Conservation (phyloP, 2,329 filamentous ascomycete genomes). For the Aspergillus phoenicis region DNA sequence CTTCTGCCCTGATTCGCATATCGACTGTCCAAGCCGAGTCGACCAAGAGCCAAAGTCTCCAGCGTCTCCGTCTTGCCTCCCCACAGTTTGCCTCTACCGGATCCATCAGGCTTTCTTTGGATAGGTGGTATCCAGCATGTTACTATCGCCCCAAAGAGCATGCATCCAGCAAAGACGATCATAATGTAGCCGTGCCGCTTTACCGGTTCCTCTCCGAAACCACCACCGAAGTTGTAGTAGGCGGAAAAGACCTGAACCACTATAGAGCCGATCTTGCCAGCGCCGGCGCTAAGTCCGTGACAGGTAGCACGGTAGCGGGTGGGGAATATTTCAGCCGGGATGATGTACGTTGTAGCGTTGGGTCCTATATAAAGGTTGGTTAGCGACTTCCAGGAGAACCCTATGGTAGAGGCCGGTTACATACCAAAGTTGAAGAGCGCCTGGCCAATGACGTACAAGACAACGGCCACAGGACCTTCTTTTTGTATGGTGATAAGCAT, state of each 20-base stretch:
- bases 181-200: constrained; percentile 44
- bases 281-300: constrained; percentile 57
- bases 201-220: constrained; percentile 34
- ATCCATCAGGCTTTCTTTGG: constrained; percentile 29
- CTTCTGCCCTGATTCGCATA: constrained; percentile 25
- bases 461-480: constrained; percentile 40
- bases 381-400: constrained; percentile 2
- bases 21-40: constrained; percentile 39
- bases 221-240: constrained; percentile 44
- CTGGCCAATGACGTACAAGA: constrained; percentile 50
- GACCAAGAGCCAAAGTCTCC: constrained; percentile 43
- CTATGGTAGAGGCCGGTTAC: not conserved
- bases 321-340: constrained; percentile 60
- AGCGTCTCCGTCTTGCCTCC: constrained; percentile 42
- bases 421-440: constrained; percentile 53
- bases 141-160: constrained; percentile 44
- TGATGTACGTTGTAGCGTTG: constrained; percentile 49
- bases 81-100: constrained; percentile 32
- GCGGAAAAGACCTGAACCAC: constrained; percentile 45
- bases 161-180: constrained; percentile 45
- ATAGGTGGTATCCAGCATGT: constrained; percentile 47
- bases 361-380: constrained; percentile 28
- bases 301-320: constrained; percentile 58
- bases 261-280: constrained; percentile 57
- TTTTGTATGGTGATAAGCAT: constrained; percentile 45